These are phyloP conservation scores for Linnemannia schmuckeri DNA, from an alignment of 192 early-diverging fungal genomes.

Conservation along the genomic window DNA sequence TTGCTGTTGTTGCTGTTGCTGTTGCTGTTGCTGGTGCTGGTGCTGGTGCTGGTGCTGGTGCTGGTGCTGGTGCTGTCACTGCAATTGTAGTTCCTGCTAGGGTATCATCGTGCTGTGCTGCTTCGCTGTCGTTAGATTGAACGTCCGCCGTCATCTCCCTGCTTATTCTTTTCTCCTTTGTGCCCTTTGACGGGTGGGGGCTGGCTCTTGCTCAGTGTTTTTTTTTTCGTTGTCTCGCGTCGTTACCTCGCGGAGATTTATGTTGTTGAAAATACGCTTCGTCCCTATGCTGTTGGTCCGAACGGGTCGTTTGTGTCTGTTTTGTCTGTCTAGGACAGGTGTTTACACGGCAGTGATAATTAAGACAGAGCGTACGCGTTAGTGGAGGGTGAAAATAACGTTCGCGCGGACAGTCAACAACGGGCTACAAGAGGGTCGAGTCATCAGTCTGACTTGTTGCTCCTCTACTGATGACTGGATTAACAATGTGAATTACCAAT, in stretches of 20 bases:
- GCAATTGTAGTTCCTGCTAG: background rate
- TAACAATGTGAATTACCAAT: background rate
- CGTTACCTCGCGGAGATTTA: too few relatives aligned
- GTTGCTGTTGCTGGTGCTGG: background rate
- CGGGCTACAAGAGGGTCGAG: background rate
- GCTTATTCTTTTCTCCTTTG: background rate
- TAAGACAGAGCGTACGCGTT: background rate
- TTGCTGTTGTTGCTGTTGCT: background rate
- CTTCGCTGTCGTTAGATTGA: background rate
- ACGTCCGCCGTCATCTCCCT: background rate
- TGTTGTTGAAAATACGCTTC: too few relatives aligned
- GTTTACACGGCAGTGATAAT: background rate
- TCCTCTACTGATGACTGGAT: background rate
- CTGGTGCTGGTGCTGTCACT: too few relatives aligned
- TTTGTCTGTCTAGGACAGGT: too few relatives aligned
- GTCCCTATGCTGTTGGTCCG: too few relatives aligned
- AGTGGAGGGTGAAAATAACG: background rate
- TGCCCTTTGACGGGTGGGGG: background rate
- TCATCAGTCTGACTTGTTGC: background rate
- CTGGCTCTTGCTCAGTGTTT: too few relatives aligned
- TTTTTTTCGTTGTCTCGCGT: too few relatives aligned
- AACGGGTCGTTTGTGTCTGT: too few relatives aligned
- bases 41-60: background rate
- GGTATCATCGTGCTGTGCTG: background rate
- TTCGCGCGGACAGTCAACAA: background rate